These are phyloP conservation scores for Scleroderma bovista DNA, from an alignment of 768 basidiomycete genomes.

Conservation along the genomic window DNA sequence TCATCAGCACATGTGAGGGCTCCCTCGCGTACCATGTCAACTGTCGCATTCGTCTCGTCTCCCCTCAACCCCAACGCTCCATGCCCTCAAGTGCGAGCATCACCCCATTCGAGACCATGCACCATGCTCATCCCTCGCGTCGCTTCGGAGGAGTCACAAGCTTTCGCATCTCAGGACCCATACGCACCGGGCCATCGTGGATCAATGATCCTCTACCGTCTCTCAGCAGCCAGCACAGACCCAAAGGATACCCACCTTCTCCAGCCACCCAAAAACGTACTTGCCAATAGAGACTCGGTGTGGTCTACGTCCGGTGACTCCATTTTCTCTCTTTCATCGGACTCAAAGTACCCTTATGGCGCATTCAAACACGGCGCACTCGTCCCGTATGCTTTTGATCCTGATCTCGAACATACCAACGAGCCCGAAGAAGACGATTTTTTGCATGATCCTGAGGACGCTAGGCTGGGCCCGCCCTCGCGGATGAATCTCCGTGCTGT, in stretches of 20 bases:
- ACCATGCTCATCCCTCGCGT: conserved; percentile 40
- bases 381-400: conserved; percentile 70
- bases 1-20: conserved; percentile 8
- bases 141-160: conserved; percentile 41
- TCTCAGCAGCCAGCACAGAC: conserved; percentile 32
- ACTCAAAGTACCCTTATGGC: conserved; percentile 62
- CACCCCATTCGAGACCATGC: conserved; percentile 32
- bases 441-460: conserved; percentile 55
- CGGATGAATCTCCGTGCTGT: conserved; percentile 43
- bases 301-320: conserved; percentile 51
- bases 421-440: conserved; percentile 69
- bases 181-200: conserved; percentile 32
- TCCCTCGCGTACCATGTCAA: conserved; percentile 24
- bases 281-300: conserved; percentile 35
- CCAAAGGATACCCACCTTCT: conserved; percentile 26
- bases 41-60: conserved; percentile 40
- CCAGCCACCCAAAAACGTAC: conserved; percentile 27
- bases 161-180: conserved; percentile 25
- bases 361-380: conserved; percentile 31
- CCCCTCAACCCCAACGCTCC: conserved; percentile 8
- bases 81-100: conserved; percentile 26
- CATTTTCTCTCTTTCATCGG: conserved; percentile 40
- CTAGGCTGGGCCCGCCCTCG: conserved; percentile 21
- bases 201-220: conserved; percentile 65
- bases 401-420: conserved; percentile 48